Percentiles rank a stretch among this genome's conserved stretches.
phyloP scores from a whole-genome alignment of 768 basidiomycete species.

The Rhizopogon rudus region DNA sequence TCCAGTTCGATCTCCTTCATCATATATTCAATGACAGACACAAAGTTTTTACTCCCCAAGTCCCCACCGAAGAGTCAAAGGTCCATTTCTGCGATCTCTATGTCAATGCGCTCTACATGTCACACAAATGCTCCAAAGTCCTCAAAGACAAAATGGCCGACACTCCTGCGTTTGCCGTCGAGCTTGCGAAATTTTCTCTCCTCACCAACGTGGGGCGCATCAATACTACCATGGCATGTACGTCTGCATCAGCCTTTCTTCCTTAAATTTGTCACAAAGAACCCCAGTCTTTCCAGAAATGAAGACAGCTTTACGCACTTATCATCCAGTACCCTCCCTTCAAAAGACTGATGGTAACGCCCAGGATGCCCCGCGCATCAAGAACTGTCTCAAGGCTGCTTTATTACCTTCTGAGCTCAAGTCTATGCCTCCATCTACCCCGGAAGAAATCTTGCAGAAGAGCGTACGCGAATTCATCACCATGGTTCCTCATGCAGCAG shows the following conservation, averaged over 20 bases:
- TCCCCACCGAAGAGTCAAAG: constrained; percentile 40
- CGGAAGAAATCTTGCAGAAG: constrained; percentile 67
- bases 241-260: constrained; percentile 22
- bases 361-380: constrained; percentile 89
- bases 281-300: constrained; percentile 83
- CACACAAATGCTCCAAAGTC: constrained; percentile 81
- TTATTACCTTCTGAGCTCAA: constrained; percentile 66
- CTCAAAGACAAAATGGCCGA: constrained; percentile 86
- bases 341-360: constrained; percentile 87
- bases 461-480: constrained; percentile 39
- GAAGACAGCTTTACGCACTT: constrained; percentile 86
- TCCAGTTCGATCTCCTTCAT: constrained; percentile 81
- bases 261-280: constrained; percentile 11
- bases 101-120: constrained; percentile 74
- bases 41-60: constrained; percentile 67
- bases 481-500: constrained; percentile 4
- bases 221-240: constrained; percentile 89
- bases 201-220: constrained; percentile 88
- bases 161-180: constrained; percentile 69
- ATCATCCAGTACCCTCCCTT: constrained; percentile 84
- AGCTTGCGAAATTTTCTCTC: constrained; percentile 78
- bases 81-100: constrained; percentile 83
- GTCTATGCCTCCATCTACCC: constrained; percentile 62
- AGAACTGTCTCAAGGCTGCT: constrained; percentile 83
- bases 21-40: constrained; percentile 70